Base-by-base conservation (phyloP, 768 basidiomycete species). In the Suillus plorans region DNA sequence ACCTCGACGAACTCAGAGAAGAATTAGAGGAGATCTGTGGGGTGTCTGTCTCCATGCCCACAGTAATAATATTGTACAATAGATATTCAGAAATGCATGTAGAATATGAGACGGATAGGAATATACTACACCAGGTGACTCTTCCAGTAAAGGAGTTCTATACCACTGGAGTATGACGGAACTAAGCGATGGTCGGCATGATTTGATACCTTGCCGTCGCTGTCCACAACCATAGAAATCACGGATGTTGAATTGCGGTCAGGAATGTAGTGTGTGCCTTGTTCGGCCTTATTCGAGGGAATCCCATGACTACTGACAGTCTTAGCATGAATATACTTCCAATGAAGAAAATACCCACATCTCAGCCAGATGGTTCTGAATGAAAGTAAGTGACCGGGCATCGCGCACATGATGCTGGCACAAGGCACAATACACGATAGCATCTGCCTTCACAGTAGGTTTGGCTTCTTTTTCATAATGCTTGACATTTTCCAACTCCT, bases 351-450 rank as follows among this genome's bases (percentile, higher is more conserved):
- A 39, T 10, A 42, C 58, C 3, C 12, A 42, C 58, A 28, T 59
- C 16, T 18, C 18, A 42, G 25, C 25, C 18, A 59, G 5, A 59
- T 59, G 58, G 1, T 59, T 41, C 41, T 28, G 41, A 12, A 42
- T 42, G 18, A 3, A 7, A 6, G 3, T 2, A 5, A 59, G 41
- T 20, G 39, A 42, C 25, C 12, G 10, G 0, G 58, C 58, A 42
- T 59, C 58, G 10, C 58, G 39, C 25, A 59, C 10, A 28, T 59
- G 58, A 42, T 59, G 58, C 58, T 59, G 58, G 41, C 58, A 59
- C 41, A 59, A 31, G 18, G 58, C 39, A 12, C 58, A 59, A 28
- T 59, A 28, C 25, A 31, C 58, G 5, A 42, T 59, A 42, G 58
- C 25, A 59, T 41, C 25, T 41, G 25, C 58, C 8, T 20, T 16